A percentile compares a stretch with the other conserved stretches of the same genome.
phyloP scores from a whole-genome alignment of 441 rosid genomes.

The Breynia disticha region DNA sequence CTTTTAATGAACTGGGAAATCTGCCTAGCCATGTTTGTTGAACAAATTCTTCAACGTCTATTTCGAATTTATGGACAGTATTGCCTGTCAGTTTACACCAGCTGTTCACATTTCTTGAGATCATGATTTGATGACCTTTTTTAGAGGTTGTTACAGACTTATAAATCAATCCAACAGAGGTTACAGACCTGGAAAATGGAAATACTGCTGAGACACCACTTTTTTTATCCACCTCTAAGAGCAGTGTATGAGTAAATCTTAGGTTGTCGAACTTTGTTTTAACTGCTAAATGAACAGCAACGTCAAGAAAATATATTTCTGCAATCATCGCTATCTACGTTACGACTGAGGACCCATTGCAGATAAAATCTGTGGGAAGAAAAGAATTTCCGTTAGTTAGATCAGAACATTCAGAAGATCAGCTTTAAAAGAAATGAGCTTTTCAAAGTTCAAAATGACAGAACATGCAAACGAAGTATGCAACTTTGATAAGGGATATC shows the following conservation, averaged over 20 bases:
- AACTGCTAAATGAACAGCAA: background rate
- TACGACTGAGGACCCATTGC: constrained; percentile 15
- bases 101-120: too few species aligned
- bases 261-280: background rate
- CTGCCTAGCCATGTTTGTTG: too few species aligned
- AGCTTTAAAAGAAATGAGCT: too few species aligned
- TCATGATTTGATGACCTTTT: too few species aligned
- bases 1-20: too few species aligned
- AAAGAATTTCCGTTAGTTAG: background rate
- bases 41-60: too few species aligned
- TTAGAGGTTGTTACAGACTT: too few species aligned
- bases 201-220: too few species aligned
- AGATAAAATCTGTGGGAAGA: constrained; percentile 32
- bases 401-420: background rate
- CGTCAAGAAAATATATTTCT: background rate
- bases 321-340: background rate
- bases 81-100: too few species aligned
- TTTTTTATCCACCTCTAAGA: background rate
- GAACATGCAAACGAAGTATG: background rate
- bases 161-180: too few species aligned
- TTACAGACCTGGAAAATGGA: too few species aligned
- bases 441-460: background rate
- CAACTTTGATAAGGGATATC: background rate
- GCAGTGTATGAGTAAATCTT: background rate
- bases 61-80: too few species aligned